A percentile compares a stretch with the other conserved stretches of the same genome.
Evolutionary conservation across 768 basidiomycete genomes (phyloP).

Genomic region (Porphyrellus cyaneotinctus): DNA sequence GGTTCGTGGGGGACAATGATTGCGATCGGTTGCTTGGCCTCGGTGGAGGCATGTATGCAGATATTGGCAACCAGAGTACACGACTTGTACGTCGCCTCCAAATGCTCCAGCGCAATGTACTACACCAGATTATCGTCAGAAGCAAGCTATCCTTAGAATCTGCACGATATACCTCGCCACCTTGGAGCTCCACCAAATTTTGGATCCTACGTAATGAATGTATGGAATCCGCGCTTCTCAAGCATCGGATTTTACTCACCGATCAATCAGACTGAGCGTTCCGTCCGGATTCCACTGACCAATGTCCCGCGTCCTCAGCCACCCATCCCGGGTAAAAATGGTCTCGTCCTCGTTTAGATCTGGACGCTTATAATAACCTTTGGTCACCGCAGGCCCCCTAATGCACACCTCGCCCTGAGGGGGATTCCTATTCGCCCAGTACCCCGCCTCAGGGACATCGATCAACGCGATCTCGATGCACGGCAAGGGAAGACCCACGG

Average conservation of each 20-base stretch:
- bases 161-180: constrained; percentile 61
- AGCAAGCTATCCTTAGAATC: background rate
- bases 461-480: constrained; percentile 84
- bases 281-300: constrained; percentile 95
- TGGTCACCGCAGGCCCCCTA: constrained; percentile 80
- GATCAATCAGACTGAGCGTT: constrained; percentile 83
- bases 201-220: constrained; percentile 49
- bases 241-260: constrained; percentile 43
- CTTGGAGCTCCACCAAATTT: constrained; percentile 84
- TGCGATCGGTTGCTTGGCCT: constrained; percentile 81
- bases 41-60: constrained; percentile 72
- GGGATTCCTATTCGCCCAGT: constrained; percentile 64
- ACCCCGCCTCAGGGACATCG: constrained; percentile 82
- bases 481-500: constrained; percentile 85
- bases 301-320: constrained; percentile 92
- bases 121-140: constrained; percentile 25
- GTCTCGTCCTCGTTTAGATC: constrained; percentile 82
- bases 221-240: background rate
- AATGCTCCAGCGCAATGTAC: constrained; percentile 89
- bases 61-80: constrained; percentile 77
- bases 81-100: constrained; percentile 85
- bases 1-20: constrained; percentile 79
- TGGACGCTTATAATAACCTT: constrained; percentile 88
- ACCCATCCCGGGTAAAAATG: constrained; percentile 87
- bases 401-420: constrained; percentile 88